Conservation (phyloP, 257 asterid genomes). For the Forsythia viridissima region DNA sequence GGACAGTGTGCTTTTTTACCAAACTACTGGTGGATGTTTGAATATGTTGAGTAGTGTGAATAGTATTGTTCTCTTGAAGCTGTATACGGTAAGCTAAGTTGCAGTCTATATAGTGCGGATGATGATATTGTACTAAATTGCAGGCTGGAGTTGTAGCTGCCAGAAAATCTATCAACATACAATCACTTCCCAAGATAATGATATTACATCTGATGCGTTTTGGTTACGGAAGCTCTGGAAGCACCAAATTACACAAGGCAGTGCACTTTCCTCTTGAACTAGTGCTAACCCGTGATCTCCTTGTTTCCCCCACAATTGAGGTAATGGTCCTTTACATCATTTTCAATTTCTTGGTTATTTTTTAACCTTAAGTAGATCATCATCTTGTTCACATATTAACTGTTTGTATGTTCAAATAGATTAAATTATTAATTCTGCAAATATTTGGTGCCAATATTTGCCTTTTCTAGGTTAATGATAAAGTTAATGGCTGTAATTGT, state of each 20-base stretch:
- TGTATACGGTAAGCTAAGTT: background rate
- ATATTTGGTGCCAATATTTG: too few species aligned
- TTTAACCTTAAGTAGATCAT: too few species aligned
- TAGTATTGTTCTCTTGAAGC: background rate
- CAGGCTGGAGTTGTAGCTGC: constrained; percentile 81
- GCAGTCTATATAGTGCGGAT: background rate
- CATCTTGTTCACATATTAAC: too few species aligned
- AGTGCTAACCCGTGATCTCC: constrained; percentile 72
- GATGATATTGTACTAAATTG: constrained; percentile 12
- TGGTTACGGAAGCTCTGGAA: constrained; percentile 68
- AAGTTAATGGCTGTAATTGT: too few species aligned
- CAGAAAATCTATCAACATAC: constrained; percentile 67
- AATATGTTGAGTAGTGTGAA: background rate
- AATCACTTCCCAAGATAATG: constrained; percentile 80
- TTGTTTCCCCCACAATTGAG: constrained; percentile 67
- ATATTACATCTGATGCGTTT: constrained; percentile 89
- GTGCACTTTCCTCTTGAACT: constrained; percentile 75
- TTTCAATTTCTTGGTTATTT: constrained; percentile 4
- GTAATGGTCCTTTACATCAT: constrained; percentile 35
- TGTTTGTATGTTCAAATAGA: too few species aligned
- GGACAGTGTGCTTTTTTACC: too few species aligned
- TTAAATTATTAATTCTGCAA: too few species aligned
- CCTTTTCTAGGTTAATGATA: too few species aligned
- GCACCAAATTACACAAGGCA: constrained; percentile 83
- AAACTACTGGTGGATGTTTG: too few species aligned